phyloP scores from a whole-genome alignment of 371 early-diverging fungal genomes.

The Fennellomyces sp. region DNA sequence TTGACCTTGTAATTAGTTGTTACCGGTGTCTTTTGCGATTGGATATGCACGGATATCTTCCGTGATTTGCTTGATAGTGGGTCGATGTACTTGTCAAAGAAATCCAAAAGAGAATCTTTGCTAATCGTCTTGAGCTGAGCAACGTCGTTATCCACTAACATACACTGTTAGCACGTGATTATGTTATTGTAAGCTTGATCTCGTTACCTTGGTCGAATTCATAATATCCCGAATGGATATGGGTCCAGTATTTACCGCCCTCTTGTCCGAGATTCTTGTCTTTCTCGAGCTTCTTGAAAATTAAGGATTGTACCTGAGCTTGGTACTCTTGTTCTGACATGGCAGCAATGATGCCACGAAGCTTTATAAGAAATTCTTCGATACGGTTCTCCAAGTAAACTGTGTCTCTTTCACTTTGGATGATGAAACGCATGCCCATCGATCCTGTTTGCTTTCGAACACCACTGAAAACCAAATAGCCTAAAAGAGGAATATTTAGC shows the following conservation, averaged over 20 bases:
- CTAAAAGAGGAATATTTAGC: no score
- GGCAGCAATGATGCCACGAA: slow-evolving; percentile 55
- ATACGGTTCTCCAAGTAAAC: slow-evolving; percentile 83
- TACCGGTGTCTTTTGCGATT: slow-evolving; percentile 55
- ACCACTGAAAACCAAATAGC: slow-evolving; percentile 80
- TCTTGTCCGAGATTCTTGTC: slow-evolving; percentile 86
- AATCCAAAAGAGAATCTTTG: slow-evolving; percentile 55
- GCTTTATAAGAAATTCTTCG: slow-evolving; percentile 70
- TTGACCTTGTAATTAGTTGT: slow-evolving; percentile 44
- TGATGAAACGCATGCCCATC: slow-evolving; percentile 74
- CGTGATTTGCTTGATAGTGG: slow-evolving; percentile 57
- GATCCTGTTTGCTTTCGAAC: slow-evolving; percentile 65
- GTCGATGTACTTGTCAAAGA: slow-evolving; percentile 61
- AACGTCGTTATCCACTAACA: slow-evolving; percentile 56
- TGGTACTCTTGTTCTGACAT: slow-evolving; percentile 77
- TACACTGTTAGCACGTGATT: neutral
- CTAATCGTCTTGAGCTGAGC: slow-evolving; percentile 53
- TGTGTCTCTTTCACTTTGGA: slow-evolving; percentile 90
- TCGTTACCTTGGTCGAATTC: slow-evolving; percentile 75
- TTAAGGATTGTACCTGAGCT: slow-evolving; percentile 74
- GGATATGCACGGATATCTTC: slow-evolving; percentile 73
- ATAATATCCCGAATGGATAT: slow-evolving; percentile 80
- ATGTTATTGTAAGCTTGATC: neutral
- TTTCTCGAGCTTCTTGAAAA: slow-evolving; percentile 77
- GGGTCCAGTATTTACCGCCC: slow-evolving; percentile 76